Base-by-base conservation (phyloP, 2,329 filamentous ascomycete genomes). In the Fusarium chlamydosporum region DNA sequence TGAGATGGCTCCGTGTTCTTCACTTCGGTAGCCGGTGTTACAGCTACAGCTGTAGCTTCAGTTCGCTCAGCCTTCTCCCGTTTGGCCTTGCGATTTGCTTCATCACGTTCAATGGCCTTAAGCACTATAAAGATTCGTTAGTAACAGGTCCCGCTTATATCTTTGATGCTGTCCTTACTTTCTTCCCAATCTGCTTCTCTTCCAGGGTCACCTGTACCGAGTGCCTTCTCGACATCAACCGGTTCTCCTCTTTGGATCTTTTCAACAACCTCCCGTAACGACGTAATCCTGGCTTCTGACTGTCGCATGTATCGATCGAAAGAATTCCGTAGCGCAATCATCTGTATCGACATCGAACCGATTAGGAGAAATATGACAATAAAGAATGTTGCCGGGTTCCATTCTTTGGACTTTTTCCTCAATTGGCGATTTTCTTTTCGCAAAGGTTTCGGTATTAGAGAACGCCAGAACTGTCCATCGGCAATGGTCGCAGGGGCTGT, bases 281-380 rank as follows among this genome's bases (percentile, higher is more conserved):
- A 76, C 4, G 85, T 86, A 67, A 99, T 92, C 76, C 92, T 91
- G 8, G 92, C 89, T 72, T 97, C 92, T 7, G 94, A 90, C 71
- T 89, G 89, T 51, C 94, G 88, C 75, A 85, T 88, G 73, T 92
- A 94, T 11, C 89, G 88, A 33, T 86, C 84, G 75, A 90, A 91
- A 51, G 94, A 90, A 72, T 92, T 92, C 73, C 90, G 91, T 73
- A 98, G 78, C 35, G 89, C 85, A 75, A 99, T 91, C 85, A 96
- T 92, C 74, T 97, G 92, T 73, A 99, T 97, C 15, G 95, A 92
- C 85, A 97, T 97, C 65, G 93, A 97, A 6, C 96, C 96, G 68
- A 98, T 95, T 67, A 98, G 85, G 40, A 94, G 83, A 75, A 94
- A 94, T 67, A 95, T 92, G 73, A 90, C 83, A 71, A 95, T 92